These are phyloP conservation scores for Lycium barbarum DNA, from an alignment of 257 asterid genomes.

Conservation along the genomic window DNA sequence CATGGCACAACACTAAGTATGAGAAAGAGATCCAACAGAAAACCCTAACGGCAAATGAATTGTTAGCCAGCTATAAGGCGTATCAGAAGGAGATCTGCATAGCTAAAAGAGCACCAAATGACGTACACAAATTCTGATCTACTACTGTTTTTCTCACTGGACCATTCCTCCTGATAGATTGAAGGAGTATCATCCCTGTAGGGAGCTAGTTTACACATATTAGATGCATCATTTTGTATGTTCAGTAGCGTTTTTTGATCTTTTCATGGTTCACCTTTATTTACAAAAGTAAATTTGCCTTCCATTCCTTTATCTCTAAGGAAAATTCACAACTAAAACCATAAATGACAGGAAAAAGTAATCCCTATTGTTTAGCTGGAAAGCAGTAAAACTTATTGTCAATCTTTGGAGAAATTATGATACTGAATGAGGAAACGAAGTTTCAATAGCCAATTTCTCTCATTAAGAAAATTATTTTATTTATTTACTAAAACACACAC, in stretches of 20 bases:
- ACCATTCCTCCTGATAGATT: neutral
- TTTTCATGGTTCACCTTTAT: neutral
- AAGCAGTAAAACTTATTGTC: slow-evolving; percentile 9
- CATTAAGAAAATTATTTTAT: neutral
- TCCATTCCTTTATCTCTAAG: neutral
- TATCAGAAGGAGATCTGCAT: neutral
- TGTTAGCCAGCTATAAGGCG: neutral
- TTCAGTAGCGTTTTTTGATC: neutral
- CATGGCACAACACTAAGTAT: neutral
- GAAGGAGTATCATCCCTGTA: slow-evolving; percentile 6
- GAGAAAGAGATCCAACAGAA: neutral
- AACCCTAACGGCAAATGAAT: neutral
- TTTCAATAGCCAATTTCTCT: neutral
- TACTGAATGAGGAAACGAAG: neutral
- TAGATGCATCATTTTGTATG: neutral
- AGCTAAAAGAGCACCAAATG: neutral
- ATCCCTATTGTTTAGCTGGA: neutral
- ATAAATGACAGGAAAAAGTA: neutral
- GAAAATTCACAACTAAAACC: neutral
- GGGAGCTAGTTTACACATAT: slow-evolving; percentile 14
- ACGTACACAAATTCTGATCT: neutral
- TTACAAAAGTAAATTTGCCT: neutral
- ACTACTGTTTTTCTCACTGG: neutral
- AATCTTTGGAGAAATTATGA: neutral
- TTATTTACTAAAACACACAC: neutral